Percentiles rank a stretch among this genome's conserved stretches.
phyloP scores from a whole-genome alignment of 768 basidiomycete species.

The Leucosporidium scottii region DNA sequence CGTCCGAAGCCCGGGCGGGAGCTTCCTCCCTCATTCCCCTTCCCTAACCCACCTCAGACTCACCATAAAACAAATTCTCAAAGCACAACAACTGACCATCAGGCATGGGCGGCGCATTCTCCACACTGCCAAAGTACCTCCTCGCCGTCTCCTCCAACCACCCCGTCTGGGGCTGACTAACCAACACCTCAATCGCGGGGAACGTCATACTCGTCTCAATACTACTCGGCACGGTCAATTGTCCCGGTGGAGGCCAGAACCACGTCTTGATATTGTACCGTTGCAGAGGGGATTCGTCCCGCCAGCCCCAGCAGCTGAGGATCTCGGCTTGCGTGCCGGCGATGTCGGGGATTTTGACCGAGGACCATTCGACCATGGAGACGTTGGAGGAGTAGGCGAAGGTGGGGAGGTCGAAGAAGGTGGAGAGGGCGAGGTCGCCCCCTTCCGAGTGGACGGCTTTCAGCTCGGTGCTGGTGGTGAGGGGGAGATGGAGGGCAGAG shows the following conservation, averaged over 20 bases:
- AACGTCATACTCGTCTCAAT: slow-evolving; percentile 31
- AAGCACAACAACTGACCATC: slow-evolving; percentile 29
- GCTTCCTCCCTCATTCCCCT: too few species aligned
- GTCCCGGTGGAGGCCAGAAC: slow-evolving; percentile 29
- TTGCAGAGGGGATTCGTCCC: slow-evolving; percentile 17
- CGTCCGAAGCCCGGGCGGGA: too few species aligned
- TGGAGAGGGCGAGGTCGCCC: slow-evolving; percentile 18
- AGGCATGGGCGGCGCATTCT: slow-evolving; percentile 20
- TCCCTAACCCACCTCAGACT: too few species aligned
- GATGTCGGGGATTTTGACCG: slow-evolving; percentile 31
- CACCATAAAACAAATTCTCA: slow-evolving; percentile 29
- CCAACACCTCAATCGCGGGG: slow-evolving; percentile 30
- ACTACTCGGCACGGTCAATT: slow-evolving; percentile 21
- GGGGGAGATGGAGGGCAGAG: background rate
- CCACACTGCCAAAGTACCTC: slow-evolving; percentile 1
- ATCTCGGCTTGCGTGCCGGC: slow-evolving; percentile 19
- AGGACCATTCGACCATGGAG: slow-evolving; percentile 24
- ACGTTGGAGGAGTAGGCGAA: slow-evolving; percentile 28
- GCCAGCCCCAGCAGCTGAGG: slow-evolving; percentile 30
- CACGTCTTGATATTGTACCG: slow-evolving; percentile 31
- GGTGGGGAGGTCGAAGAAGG: slow-evolving; percentile 27
- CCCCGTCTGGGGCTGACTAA: slow-evolving; percentile 7
- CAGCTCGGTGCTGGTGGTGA: slow-evolving; percentile 21
- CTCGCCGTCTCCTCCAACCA: slow-evolving; percentile 19
- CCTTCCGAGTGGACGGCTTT: slow-evolving; percentile 24